phyloP scores from a whole-genome alignment of 1,139 yeast species.

The Sugiyamaella pinicola region DNA sequence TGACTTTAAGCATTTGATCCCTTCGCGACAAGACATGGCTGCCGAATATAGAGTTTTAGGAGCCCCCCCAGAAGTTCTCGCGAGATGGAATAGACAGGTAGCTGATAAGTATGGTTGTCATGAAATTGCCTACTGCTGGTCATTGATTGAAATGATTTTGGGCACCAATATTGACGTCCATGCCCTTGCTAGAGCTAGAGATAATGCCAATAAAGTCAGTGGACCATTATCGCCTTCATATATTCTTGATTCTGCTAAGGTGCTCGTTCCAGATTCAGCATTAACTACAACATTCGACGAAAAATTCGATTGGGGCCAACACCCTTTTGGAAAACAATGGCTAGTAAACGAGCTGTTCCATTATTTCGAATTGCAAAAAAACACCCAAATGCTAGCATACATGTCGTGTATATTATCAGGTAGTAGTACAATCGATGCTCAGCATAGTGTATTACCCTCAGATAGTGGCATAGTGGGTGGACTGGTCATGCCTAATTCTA shows the following conservation, averaged over 20 bases:
- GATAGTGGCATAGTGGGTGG: slow-evolving; percentile 7
- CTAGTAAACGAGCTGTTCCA: slow-evolving; percentile 62
- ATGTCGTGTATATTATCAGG: slow-evolving; percentile 62
- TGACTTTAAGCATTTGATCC: slow-evolving; percentile 71
- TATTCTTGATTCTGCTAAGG: not conserved
- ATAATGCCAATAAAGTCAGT: not conserved
- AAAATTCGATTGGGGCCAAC: slow-evolving; percentile 63
- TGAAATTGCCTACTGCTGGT: slow-evolving; percentile 80
- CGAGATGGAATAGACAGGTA: slow-evolving; percentile 69
- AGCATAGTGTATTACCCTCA: not conserved
- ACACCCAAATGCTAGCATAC: slow-evolving; percentile 90
- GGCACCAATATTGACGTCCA: slow-evolving; percentile 6
- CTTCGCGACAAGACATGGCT: slow-evolving; percentile 77
- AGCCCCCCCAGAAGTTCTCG: slow-evolving; percentile 63
- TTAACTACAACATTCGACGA: not conserved
- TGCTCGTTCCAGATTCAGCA: not conserved
- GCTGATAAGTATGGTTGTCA: slow-evolving; percentile 64
- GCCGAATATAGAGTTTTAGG: slow-evolving; percentile 73
- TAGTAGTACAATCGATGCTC: slow-evolving; percentile 13
- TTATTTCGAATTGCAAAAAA: slow-evolving; percentile 64
- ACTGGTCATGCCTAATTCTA: slow-evolving; percentile 3
- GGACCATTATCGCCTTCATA: not conserved
- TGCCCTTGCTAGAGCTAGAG: not conserved
- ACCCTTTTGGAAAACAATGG: slow-evolving; percentile 80
- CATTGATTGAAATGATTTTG: slow-evolving; percentile 43